Base-by-base conservation (phyloP, 2,329 filamentous ascomycete genomes). In the Trichophyton schoenleinii region DNA sequence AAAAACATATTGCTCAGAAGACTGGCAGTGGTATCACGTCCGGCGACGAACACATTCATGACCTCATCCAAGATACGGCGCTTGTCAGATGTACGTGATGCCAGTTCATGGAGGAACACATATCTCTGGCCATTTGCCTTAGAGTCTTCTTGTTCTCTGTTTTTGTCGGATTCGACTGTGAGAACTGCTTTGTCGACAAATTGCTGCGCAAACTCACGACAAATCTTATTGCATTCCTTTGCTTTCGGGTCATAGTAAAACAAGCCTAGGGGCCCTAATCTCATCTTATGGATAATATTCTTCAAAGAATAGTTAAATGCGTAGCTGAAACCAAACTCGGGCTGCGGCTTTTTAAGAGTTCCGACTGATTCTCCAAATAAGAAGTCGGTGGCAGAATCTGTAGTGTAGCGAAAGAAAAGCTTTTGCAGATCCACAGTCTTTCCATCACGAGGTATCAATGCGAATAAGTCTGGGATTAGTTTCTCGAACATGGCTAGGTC, bases 351-450 rank as follows among this genome's bases (percentile, higher is more conserved):
- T 31, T 72, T 69, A 38, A 78, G 63, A 67, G 78, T 82, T 31
- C 79, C 82, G 25, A 89, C 84, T 63, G 86, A 85, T 60, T 81
- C 77, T 6, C 89, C 89, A 0, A 95, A 78, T 48, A 95, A 75
- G 70, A 92, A 94, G 67, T 91, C 87, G 0, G 89, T 92, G 2
- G 87, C 83, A 2, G 87, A 84, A 70, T 94, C 89, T 7, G 94
- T 78, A 0, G 88, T 86, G 68, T 87, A 77, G 58, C 80, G 78
- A 67, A 87, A 87, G 67, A 87, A 85, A 5, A 86, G 71, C 13
- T 81, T 78, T 66, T 83, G 81, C 31, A 88, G 72, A 65, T 88
- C 81, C 31, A 49, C 46, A 4, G 87, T 22, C n/a, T 46, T 31
- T 38, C 36, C 36, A 5, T 46, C 22, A 11, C 41, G 34, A 13